phyloP scores from a whole-genome alignment of 2,329 filamentous ascomycete genomes.

The Claviceps sp. region DNA sequence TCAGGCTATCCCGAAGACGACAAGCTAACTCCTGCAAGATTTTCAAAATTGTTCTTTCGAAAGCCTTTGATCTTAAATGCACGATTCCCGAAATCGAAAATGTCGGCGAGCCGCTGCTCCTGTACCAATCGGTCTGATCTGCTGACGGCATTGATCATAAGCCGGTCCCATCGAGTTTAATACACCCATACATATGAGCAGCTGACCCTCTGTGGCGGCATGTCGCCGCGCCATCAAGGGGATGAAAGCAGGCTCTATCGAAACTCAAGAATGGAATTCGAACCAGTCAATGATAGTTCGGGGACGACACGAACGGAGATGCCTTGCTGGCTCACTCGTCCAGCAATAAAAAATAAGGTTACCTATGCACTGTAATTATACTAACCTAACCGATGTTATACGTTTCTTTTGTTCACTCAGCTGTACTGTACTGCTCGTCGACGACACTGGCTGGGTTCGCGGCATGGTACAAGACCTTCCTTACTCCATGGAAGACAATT shows the following conservation, averaged over 20 bases:
- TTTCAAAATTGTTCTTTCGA: conserved; percentile 98
- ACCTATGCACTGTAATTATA: conserved; percentile 5
- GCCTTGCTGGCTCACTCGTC: neutral
- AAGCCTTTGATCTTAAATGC: conserved; percentile 97
- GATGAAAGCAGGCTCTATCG: neutral
- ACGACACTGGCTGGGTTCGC: neutral
- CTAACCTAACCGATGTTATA: conserved; percentile 1
- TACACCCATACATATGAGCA: neutral
- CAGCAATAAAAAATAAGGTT: neutral
- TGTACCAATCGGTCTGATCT: conserved; percentile 57
- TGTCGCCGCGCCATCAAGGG: too few species aligned
- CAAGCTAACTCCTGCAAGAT: conserved; percentile 45
- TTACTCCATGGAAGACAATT: neutral
- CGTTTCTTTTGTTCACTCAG: neutral
- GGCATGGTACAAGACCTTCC: neutral
- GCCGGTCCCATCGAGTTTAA: too few species aligned
- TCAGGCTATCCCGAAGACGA: too few species aligned
- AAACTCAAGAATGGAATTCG: neutral
- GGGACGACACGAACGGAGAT: neutral
- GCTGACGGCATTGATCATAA: neutral
- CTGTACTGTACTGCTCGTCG: neutral
- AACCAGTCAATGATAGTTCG: neutral
- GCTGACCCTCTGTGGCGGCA: neutral
- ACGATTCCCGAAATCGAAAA: conserved; percentile 99
- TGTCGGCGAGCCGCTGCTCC: conserved; percentile 83